Base-by-base conservation (phyloP, 148 eudicot genomes). In the Chenopodium suecicum region DNA sequence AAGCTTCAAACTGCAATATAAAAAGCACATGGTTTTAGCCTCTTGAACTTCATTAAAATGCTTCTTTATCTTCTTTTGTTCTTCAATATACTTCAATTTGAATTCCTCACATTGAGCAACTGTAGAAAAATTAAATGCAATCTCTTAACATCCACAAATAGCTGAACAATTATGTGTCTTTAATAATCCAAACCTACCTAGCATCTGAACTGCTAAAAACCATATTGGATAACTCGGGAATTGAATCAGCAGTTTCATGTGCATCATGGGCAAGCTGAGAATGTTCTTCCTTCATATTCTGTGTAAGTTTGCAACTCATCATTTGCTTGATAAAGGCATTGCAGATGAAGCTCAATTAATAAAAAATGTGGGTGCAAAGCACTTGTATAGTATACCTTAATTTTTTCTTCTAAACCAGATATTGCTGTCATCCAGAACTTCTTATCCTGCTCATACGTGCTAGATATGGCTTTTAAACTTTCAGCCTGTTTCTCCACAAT, bases 51-150 rank as follows among this genome's bases (percentile, higher is more conserved):
- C 84, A 78, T 95, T 95, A 81, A 82, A 88, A 66, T 92, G 90
- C 92, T 92, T 92, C 82, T 93, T 91, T 84, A 98, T 88, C 90
- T 89, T 92, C 81, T 78, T 89, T 83, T 94, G 99, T 86, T 96
- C 99, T 79, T 96, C 99, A 81, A 88, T 86, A 84, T 96, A 94
- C 88, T 92, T 96, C 82, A 86, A 82, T 82, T 96, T 96, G 44
- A 94, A 91, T 86, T 96, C 99, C 82, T 92, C 94, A 75, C 97
- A 94, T 85, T 96, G 98, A 34, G 89, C 84, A 89, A 92, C 97
- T 93, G 87, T 72, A 83, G 71, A 82, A 58, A 31, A 66, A 70
- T 31, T 54, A 7, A 69, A 81, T 54, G 48, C 58, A 84, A 73
- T 41, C 29, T 3, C 34, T 70, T 46, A 27, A 9, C 68, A 22